phyloP scores from a whole-genome alignment of 1,284 basidiomycete genomes.

The Calocybe gambosa region DNA sequence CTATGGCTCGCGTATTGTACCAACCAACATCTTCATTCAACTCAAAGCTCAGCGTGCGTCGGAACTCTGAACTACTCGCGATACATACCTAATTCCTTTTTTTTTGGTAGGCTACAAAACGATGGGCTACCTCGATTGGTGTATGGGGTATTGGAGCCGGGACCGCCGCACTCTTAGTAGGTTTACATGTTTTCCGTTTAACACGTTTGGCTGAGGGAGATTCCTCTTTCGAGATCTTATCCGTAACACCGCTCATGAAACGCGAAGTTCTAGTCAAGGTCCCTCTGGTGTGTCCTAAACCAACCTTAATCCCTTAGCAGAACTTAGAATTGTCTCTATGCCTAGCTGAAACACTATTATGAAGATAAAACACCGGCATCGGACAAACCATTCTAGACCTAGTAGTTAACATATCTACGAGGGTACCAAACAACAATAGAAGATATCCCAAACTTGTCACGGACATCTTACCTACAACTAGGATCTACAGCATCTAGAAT shows the following conservation, averaged over 20 bases:
- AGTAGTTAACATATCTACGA: too few species aligned
- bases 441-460: not conserved
- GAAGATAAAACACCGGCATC: constrained; percentile 71
- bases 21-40: constrained; percentile 27
- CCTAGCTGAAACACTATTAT: constrained; percentile 62
- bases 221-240: constrained; percentile 40
- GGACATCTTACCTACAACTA: too few species aligned
- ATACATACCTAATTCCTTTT: not conserved
- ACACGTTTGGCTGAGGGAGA: not conserved
- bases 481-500: not conserved
- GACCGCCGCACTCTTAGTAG: constrained; percentile 57
- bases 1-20: constrained; percentile 28
- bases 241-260: constrained; percentile 62
- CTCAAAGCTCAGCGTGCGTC: constrained; percentile 27
- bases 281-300: constrained; percentile 43
- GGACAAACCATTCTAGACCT: constrained; percentile 71
- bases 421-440: constrained; percentile 6
- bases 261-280: constrained; percentile 52
- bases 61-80: not conserved
- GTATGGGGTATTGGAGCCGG: constrained; percentile 69
- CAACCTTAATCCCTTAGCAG: not conserved
- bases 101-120: constrained; percentile 36
- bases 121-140: constrained; percentile 53
- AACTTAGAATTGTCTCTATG: constrained; percentile 4
- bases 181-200: constrained; percentile 19